Conservation (phyloP, 148 eudicot species). For the Cornus florida region DNA sequence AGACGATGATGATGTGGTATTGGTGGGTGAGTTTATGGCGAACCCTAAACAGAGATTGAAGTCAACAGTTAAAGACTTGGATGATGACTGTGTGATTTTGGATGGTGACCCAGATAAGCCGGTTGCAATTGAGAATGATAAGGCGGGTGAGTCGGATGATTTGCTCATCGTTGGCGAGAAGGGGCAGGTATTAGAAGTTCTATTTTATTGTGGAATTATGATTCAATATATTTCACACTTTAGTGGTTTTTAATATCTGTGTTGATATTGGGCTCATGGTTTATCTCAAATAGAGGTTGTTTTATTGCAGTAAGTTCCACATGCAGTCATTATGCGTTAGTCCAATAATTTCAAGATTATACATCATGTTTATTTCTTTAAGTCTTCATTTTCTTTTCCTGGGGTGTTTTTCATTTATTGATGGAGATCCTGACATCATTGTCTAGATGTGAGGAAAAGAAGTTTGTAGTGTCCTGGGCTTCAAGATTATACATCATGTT, state of each 20-base stretch:
- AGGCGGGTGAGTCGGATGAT: conserved; percentile 52
- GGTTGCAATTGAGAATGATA: conserved; percentile 16
- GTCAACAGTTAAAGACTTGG: conserved; percentile 25
- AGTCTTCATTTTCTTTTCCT: background rate
- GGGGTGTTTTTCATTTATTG: too few species aligned
- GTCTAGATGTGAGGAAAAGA: background rate
- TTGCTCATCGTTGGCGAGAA: conserved; percentile 56
- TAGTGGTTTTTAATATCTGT: background rate
- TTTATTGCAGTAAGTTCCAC: background rate
- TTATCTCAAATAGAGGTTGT: background rate
- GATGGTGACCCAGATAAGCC: conserved; percentile 66
- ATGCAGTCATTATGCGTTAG: background rate
- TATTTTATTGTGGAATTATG: background rate
- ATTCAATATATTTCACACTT: background rate
- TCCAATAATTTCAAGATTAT: background rate
- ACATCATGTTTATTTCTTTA: background rate
- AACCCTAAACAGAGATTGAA: conserved; percentile 27
- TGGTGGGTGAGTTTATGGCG: conserved; percentile 42
- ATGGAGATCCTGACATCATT: too few species aligned
- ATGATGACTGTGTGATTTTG: conserved; percentile 66
- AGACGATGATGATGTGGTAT: conserved; percentile 59
- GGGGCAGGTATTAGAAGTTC: conserved; percentile 59
- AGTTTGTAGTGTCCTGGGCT: background rate
- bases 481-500: background rate
- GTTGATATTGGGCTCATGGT: background rate